Percentiles rank a stretch among this genome's conserved stretches.
phyloP scores from a whole-genome alignment of 768 basidiomycete genomes.

The Astraeus odoratus region DNA sequence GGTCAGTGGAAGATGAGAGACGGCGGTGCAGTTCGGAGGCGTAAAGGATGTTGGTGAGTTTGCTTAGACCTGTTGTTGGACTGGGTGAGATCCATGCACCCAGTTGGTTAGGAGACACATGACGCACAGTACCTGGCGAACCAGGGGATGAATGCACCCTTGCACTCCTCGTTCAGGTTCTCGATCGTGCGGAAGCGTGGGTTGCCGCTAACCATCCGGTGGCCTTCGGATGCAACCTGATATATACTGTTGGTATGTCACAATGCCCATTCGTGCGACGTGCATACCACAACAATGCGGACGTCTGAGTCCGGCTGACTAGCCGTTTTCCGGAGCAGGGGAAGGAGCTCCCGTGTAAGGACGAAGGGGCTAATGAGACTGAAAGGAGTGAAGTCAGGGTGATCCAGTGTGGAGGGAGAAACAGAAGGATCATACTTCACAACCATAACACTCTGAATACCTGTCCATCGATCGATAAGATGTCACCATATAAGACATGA shows the following conservation, averaged over 20 bases:
- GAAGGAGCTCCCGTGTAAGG: conserved; percentile 48
- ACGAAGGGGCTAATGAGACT: conserved; percentile 50
- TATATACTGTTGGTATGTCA: background rate
- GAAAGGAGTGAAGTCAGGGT: conserved; percentile 6
- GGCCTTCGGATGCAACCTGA: conserved; percentile 29
- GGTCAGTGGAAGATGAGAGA: conserved; percentile 23
- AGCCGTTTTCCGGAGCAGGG: conserved; percentile 46
- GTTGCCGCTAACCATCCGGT: conserved; percentile 16
- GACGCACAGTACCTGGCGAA: conserved; percentile 29
- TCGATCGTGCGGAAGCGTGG: conserved; percentile 25
- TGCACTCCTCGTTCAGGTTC: conserved; percentile 32
- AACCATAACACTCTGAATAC: conserved; percentile 33
- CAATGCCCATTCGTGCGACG: background rate
- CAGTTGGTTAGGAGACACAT: background rate
- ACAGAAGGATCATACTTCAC: conserved; percentile 35
- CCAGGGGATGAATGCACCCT: conserved; percentile 8
- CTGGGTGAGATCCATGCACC: background rate
- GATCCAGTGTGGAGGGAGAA: conserved; percentile 16
- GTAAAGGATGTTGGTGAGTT: conserved; percentile 46
- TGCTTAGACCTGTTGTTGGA: conserved; percentile 36
- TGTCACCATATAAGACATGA: no score
- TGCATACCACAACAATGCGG: conserved; percentile 49
- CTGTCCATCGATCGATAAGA: conserved; percentile 15
- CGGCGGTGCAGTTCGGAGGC: conserved; percentile 43
- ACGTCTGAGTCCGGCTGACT: conserved; percentile 45